These are phyloP conservation scores for Asterella californica DNA, from an alignment of 225 moss, liverwort and hornwort genomes.

Conservation along the genomic window DNA sequence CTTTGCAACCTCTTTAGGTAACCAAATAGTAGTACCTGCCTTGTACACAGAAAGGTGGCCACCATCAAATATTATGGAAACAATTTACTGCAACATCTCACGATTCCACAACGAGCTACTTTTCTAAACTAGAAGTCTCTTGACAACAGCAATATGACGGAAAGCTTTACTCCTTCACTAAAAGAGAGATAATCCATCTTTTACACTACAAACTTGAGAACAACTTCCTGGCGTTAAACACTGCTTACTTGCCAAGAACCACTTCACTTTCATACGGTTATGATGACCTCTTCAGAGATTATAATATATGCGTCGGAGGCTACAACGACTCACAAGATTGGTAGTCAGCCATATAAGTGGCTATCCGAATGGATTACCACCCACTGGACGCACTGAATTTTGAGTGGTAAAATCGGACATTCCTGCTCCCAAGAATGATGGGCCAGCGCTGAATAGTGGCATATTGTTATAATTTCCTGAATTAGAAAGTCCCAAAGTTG, in stretches of 20 bases:
- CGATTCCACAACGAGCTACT: conserved; percentile 23
- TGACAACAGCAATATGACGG: conserved; percentile 24
- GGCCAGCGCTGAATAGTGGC: conserved; percentile 29
- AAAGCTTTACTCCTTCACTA: conserved; percentile 18
- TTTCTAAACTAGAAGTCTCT: conserved; percentile 27
- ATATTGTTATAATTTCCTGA: conserved; percentile 35
- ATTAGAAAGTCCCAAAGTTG: conserved; percentile 24
- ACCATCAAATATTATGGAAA: conserved; percentile 14
- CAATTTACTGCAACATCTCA: conserved; percentile 11
- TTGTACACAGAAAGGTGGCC: conserved; percentile 18
- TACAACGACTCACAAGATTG: conserved; percentile 30
- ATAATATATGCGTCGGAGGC: conserved; percentile 18
- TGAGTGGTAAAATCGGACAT: conserved; percentile 34
- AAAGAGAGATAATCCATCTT: conserved; percentile 13
- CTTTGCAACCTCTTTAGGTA: background rate
- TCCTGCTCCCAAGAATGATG: conserved; percentile 29
- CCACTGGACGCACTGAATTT: conserved; percentile 32
- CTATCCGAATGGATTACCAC: conserved; percentile 51
- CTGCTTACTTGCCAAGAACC: conserved; percentile 14
- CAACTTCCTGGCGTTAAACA: conserved; percentile 11
- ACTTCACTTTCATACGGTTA: conserved; percentile 13
- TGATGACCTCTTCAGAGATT: conserved; percentile 10
- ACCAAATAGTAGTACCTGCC: background rate
- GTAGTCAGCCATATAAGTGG: conserved; percentile 6
- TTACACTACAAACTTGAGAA: conserved; percentile 14